phyloP scores from a whole-genome alignment of 2,329 filamentous ascomycete genomes.

The Cryphonectria radicalis region DNA sequence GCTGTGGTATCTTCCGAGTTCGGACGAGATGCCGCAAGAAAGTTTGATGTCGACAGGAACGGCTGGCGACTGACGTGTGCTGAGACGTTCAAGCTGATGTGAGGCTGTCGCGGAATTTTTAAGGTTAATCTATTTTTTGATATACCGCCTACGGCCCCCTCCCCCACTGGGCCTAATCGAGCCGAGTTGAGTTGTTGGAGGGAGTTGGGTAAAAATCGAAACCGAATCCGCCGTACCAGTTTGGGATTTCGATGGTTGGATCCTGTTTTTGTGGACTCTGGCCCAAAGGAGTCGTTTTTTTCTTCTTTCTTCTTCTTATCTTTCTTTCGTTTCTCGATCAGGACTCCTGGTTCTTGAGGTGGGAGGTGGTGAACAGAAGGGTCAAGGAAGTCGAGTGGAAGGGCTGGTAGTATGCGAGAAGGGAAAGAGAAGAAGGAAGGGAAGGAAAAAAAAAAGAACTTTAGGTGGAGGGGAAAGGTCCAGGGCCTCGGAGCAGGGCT shows the following conservation, averaged over 20 bases:
- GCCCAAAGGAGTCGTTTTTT: background rate
- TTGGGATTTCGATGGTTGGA: background rate
- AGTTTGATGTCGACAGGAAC: background rate
- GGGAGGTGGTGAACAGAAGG: background rate
- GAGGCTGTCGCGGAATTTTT: conserved; percentile 14
- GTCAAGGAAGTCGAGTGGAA: background rate
- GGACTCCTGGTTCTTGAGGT: background rate
- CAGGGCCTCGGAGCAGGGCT: background rate
- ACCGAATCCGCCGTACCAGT: background rate
- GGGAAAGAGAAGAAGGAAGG: too few species aligned
- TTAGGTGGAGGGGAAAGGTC: background rate
- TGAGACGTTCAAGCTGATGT: conserved; percentile 14
- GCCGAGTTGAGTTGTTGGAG: background rate
- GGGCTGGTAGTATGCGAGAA: background rate
- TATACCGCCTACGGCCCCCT: background rate
- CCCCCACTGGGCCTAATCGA: background rate
- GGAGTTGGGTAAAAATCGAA: background rate
- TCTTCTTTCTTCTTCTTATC: background rate
- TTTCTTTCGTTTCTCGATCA: background rate
- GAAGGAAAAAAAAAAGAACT: background rate
- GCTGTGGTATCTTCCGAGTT: background rate
- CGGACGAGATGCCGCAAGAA: background rate
- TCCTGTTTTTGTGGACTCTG: background rate
- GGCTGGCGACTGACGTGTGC: conserved; percentile 4
- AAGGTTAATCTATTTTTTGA: conserved; percentile 18